These are phyloP conservation scores for Termitomyces sp. DNA, from an alignment of 768 basidiomycete species.

Conservation along the genomic window DNA sequence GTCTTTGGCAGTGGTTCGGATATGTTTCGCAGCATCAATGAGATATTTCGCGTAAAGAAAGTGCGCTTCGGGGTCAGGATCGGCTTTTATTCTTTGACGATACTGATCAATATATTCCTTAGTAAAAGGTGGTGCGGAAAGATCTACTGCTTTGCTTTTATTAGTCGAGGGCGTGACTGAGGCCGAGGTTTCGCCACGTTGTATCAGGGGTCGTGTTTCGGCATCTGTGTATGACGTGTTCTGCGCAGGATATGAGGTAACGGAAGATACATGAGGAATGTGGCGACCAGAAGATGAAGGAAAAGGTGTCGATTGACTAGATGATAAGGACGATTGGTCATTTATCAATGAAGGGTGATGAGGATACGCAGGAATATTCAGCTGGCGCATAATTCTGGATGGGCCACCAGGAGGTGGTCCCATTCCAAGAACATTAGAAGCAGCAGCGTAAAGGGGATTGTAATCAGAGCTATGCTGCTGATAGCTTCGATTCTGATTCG, in stretches of 20 bases:
- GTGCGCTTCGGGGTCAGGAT: slow-evolving; percentile 97
- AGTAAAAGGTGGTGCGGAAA: slow-evolving; percentile 81
- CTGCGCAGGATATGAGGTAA: slow-evolving; percentile 20
- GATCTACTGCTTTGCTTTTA: slow-evolving; percentile 78
- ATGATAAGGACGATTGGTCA: slow-evolving; percentile 22
- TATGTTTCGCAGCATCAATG: slow-evolving; percentile 95
- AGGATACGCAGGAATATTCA: slow-evolving; percentile 18
- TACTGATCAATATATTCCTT: slow-evolving; percentile 98
- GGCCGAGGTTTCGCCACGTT: slow-evolving; percentile 51
- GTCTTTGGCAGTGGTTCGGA: slow-evolving; percentile 67
- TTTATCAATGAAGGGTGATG: slow-evolving; percentile 12
- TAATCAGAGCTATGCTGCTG: slow-evolving; percentile 31
- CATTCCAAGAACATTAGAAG: slow-evolving; percentile 78
- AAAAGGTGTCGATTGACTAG: slow-evolving; percentile 26
- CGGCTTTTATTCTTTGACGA: slow-evolving; percentile 92
- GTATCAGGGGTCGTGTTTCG: slow-evolving; percentile 50
- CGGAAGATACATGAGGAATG: slow-evolving; percentile 13
- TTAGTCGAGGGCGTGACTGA: slow-evolving; percentile 52
- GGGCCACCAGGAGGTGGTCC: slow-evolving; percentile 47
- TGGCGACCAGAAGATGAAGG: slow-evolving; percentile 12
- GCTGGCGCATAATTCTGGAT: slow-evolving; percentile 16
- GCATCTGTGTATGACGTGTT: slow-evolving; percentile 33
- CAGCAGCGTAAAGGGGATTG: slow-evolving; percentile 64
- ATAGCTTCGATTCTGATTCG: slow-evolving; percentile 15
- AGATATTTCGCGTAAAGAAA: slow-evolving; percentile 98